A percentile compares a stretch with the other conserved stretches of the same genome.
Conservation (phyloP, 192 early-diverging fungal species). For the Podila epigama region DNA sequence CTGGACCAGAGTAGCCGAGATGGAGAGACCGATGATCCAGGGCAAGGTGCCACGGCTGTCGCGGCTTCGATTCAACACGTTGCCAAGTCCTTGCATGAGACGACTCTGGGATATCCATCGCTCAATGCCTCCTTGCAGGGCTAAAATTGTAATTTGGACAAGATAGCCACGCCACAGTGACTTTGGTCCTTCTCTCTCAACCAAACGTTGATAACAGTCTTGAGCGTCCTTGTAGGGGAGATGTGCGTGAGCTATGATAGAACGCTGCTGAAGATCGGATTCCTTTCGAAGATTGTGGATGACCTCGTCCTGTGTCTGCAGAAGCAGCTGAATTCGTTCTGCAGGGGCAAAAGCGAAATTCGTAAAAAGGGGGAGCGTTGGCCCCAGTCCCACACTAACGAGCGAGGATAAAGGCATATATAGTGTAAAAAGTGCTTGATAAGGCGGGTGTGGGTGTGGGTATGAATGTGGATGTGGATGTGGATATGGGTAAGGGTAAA, state of each 20-base stretch:
- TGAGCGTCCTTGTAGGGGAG: constrained; percentile 18
- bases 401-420: neutral
- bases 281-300: constrained; percentile 41
- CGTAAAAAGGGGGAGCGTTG: constrained; percentile 2
- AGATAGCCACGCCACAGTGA: constrained; percentile 32
- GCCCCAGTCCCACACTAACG: constrained; percentile 13
- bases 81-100: neutral
- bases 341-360: constrained; percentile 17
- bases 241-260: constrained; percentile 36
- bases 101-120: neutral
- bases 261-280: constrained; percentile 27
- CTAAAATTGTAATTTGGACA: neutral
- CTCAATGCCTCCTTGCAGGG: constrained; percentile 9
- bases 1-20: constrained; percentile 6
- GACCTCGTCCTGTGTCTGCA: constrained; percentile 42
- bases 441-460: too few relatives aligned
- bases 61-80: neutral
- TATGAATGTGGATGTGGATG: neutral
- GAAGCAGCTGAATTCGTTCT: constrained; percentile 25
- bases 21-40: neutral
- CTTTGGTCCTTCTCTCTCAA: constrained; percentile 27
- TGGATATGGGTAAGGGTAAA: neutral
- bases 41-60: neutral
- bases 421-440: too few relatives aligned
- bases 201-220: constrained; percentile 17